Conservation (phyloP, 352 stramenopile genomes). For the Phytopythium aichiense region DNA sequence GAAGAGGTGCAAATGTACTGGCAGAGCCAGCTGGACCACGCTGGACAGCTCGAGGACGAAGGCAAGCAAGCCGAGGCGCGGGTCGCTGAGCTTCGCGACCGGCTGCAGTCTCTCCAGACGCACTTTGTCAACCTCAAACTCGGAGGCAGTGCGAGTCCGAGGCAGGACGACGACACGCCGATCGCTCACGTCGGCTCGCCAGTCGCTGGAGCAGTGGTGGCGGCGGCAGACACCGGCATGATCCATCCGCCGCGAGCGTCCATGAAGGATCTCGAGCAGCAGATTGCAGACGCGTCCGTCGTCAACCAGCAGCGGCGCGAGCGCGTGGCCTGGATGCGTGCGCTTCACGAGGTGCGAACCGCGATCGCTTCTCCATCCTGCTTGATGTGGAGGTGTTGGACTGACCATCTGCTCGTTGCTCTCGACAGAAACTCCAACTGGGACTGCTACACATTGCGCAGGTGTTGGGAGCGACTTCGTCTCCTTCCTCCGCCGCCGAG, state of each 20-base stretch:
- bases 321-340: slow-evolving; percentile 43
- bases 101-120: slow-evolving; percentile 46
- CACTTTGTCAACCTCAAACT: slow-evolving; percentile 76
- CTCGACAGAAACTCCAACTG: slow-evolving; percentile 52
- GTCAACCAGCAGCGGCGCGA: slow-evolving; percentile 73
- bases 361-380: neutral
- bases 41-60: slow-evolving; percentile 59
- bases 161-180: slow-evolving; percentile 14
- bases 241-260: neutral
- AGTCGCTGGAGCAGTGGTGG: slow-evolving; percentile 3
- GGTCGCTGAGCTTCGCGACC: slow-evolving; percentile 56
- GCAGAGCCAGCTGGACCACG: slow-evolving; percentile 76
- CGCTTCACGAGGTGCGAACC: slow-evolving; percentile 46
- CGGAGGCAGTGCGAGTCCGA: slow-evolving; percentile 33
- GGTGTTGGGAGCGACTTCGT: slow-evolving; percentile 46
- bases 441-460: slow-evolving; percentile 76
- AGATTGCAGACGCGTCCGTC: slow-evolving; percentile 38
- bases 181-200: slow-evolving; percentile 2
- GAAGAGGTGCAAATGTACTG: slow-evolving; percentile 72
- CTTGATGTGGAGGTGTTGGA: neutral
- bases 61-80: slow-evolving; percentile 55
- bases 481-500: slow-evolving; percentile 16
- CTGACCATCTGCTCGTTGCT: neutral
- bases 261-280: slow-evolving; percentile 65
- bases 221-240: slow-evolving; percentile 8